Percentiles rank a stretch among this genome's conserved stretches.
These are phyloP conservation scores for Hirsutella thompsonii DNA, from an alignment of 2,329 filamentous ascomycete genomes.

Conservation along the genomic window DNA sequence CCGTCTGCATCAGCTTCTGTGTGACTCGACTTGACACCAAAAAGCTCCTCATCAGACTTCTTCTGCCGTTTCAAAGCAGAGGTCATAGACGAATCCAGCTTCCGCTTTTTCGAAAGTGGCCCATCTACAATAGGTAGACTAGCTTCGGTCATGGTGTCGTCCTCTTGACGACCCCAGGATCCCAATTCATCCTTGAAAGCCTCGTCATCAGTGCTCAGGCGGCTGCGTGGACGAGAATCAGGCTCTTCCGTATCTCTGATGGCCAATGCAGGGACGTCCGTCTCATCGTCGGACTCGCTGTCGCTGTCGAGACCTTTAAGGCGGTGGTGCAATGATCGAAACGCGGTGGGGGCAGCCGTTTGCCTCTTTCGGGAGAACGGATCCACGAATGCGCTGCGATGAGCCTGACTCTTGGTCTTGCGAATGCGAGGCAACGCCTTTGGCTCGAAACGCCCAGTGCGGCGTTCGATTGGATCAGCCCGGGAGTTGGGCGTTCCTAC, in stretches of 20 bases:
- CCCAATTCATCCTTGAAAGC: conserved; percentile 35
- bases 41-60: conserved; percentile 67
- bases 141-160: conserved; percentile 59
- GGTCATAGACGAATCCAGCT: conserved; percentile 53
- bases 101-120: conserved; percentile 52
- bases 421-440: conserved; percentile 63
- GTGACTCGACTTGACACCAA: conserved; percentile 46
- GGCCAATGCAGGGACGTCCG: conserved; percentile 39
- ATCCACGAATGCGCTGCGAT: conserved; percentile 53
- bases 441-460: conserved; percentile 39
- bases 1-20: conserved; percentile 36
- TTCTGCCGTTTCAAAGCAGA: conserved; percentile 67
- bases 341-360: conserved; percentile 42
- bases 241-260: conserved; percentile 72
- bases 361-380: conserved; percentile 52
- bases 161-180: conserved; percentile 37
- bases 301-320: conserved; percentile 48
- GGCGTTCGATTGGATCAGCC: conserved; percentile 47
- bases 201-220: conserved; percentile 51
- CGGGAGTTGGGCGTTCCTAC: conserved; percentile 54
- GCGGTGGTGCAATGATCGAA: conserved; percentile 70
- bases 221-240: conserved; percentile 71
- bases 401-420: conserved; percentile 46
- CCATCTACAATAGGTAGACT: conserved; percentile 53
- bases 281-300: conserved; percentile 85